Percentiles rank a stretch among this genome's conserved stretches.
Evolutionary conservation across 1,284 basidiomycete genomes (phyloP).

Genomic region (Crepidotus sp.): DNA sequence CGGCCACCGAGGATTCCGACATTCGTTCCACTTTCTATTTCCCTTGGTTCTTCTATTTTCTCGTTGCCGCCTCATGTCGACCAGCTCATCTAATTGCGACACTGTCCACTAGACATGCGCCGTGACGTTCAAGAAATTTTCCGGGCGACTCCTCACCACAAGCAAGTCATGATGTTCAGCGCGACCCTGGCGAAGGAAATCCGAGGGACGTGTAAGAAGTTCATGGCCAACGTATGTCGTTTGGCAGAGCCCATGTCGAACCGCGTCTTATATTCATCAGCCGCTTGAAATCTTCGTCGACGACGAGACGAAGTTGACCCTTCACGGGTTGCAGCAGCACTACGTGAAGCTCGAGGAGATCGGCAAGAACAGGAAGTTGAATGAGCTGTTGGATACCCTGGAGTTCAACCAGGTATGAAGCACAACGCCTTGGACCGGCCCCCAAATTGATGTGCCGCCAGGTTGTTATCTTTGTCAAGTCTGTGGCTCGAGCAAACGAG

Average conservation of each 20-base stretch:
- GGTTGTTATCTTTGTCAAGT: conserved; percentile 99
- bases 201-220: conserved; percentile 97
- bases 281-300: conserved; percentile 99
- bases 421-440: not conserved
- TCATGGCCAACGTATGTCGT: conserved; percentile 91
- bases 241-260: not conserved
- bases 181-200: conserved; percentile 98
- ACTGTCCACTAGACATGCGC: conserved; percentile 91
- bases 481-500: conserved; percentile 92
- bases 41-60: conserved; percentile 40
- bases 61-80: conserved; percentile 35
- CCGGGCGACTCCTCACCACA: conserved; percentile 98
- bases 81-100: conserved; percentile 57
- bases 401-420: conserved; percentile 91
- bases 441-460: conserved; percentile 25
- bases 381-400: conserved; percentile 90
- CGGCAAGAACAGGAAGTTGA: conserved; percentile 96
- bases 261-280: conserved; percentile 35
- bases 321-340: conserved; percentile 98
- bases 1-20: conserved; percentile 25
- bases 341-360: conserved; percentile 95
- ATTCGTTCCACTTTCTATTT: conserved; percentile 20
- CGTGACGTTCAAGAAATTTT: conserved; percentile 99
- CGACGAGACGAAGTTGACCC: conserved; percentile 97
- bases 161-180: conserved; percentile 99